phyloP scores from a whole-genome alignment of 148 eudicot species.

The Tetragonia tetragonoides region DNA sequence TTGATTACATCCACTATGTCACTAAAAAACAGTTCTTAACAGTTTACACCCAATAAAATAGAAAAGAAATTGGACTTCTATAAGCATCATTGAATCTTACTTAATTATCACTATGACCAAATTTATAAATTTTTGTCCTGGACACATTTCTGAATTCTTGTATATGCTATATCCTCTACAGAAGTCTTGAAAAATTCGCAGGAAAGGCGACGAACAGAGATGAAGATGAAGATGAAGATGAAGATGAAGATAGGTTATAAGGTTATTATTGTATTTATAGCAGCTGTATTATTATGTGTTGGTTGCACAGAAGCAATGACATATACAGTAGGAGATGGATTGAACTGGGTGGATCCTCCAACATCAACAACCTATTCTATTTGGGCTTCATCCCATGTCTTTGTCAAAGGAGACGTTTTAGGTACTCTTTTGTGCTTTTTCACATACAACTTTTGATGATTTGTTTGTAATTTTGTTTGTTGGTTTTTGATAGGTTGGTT shows the following conservation, averaged over 20 bases:
- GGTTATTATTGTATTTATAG: neutral
- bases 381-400: slow-evolving; percentile 18
- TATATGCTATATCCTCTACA: no score
- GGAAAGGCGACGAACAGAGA: neutral
- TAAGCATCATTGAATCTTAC: no score
- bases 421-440: neutral
- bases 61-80: no score
- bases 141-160: no score
- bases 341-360: slow-evolving; percentile 24
- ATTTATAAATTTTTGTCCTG: no score
- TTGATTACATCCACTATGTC: no score
- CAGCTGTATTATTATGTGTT: neutral
- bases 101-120: no score
- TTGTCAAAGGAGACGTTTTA: slow-evolving; percentile 9
- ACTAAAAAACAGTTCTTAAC: no score
- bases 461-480: neutral
- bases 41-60: no score
- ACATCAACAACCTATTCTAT: slow-evolving; percentile 13
- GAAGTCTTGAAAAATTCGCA: no score
- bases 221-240: neutral
- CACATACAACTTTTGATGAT: no score
- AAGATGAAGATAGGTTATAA: neutral
- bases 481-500: no score
- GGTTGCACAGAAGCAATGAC: slow-evolving; percentile 5
- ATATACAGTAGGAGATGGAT: slow-evolving; percentile 9